Percentiles rank a stretch among this genome's conserved stretches.
phyloP scores from a whole-genome alignment of 2,329 filamentous ascomycete genomes.

The Hypomyces rosellus region DNA sequence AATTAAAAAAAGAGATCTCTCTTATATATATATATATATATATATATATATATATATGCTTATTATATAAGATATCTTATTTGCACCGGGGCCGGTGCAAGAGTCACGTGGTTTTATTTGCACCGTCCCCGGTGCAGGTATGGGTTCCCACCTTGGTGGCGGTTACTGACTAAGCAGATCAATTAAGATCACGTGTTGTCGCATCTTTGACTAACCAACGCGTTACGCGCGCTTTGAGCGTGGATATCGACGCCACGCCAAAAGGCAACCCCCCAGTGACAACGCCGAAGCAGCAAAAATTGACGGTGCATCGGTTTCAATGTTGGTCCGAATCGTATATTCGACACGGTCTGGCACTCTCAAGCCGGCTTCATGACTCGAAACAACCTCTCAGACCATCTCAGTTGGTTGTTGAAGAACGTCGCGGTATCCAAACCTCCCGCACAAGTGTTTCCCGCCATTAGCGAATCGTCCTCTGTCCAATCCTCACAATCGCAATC shows the following conservation, averaged over 20 bases:
- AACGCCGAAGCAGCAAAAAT: no score
- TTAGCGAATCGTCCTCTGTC: slow-evolving; percentile 21
- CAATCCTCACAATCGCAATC: slow-evolving; percentile 21
- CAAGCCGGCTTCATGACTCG: slow-evolving; percentile 51
- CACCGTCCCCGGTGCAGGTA: no score
- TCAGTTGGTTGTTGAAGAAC: slow-evolving; percentile 52
- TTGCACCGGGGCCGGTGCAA: no score
- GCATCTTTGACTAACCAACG: slow-evolving; percentile 27
- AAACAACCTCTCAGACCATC: slow-evolving; percentile 53
- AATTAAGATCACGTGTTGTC: slow-evolving; percentile 14
- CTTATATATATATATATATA: no score
- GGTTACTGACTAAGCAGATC: neutral
- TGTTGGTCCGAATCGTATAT: slow-evolving; percentile 17
- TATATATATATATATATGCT: no score
- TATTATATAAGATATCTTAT: no score
- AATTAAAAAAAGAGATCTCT: no score
- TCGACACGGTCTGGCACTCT: slow-evolving; percentile 17
- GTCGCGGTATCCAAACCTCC: slow-evolving; percentile 35
- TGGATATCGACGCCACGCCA: no score
- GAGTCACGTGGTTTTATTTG: no score
- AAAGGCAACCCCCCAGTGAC: no score
- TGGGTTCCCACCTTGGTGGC: no score
- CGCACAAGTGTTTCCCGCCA: slow-evolving; percentile 31
- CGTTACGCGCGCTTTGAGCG: slow-evolving; percentile 21
- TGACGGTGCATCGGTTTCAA: slow-evolving; percentile 10